Base-by-base conservation (phyloP, 2,329 filamentous ascomycete species). In the Chrysosporium queenslandicum region DNA sequence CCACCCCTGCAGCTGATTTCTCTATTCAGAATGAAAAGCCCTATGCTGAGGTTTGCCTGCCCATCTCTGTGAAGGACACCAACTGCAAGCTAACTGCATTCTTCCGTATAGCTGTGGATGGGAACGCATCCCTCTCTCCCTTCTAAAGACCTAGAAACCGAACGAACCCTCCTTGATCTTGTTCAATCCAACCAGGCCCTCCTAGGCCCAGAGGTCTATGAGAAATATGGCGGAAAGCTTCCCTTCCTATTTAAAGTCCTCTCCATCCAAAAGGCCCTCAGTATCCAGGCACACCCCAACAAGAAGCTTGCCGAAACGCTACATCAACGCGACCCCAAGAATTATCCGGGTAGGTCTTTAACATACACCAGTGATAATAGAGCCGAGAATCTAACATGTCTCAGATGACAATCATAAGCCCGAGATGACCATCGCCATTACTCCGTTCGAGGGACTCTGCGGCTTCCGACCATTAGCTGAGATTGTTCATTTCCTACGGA, bases 231-330 rank as follows among this genome's bases (percentile, higher is more conserved):
- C 55, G 75, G 81, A 60, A 94, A 87, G 69, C 78, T 98, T 0
- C 92, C 92, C 0, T 98, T 97, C 69, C 79, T 98, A 52, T 94
- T 98, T 83, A 98, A 98, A 72, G 90, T 98, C 16, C 79, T 98
- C 25, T 95, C 89, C 29, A 92, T 97, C 73, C 82, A 84, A 71
- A 98, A 97, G 70, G 92, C 92, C 9, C 79, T 98, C 54, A 95
- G 89, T 57, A 97, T 98, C 63, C 92, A 98, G 70, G 92, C 92
- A 21, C 92, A 98, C 61, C 89, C 89, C 48, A 94, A 95, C 74
- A 95, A 95, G 79, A 87, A 86, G 71, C 83, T 94, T 12, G 92
- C 92, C 48, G 91, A 94, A 72, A 74, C 88, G 66, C 76, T 98
- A 27, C 92, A 97, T 68, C 80, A 82, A 36, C 82, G 78, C 57